Base-by-base conservation (phyloP, 805 yeast species). In the Phaffomyces antillensis region DNA sequence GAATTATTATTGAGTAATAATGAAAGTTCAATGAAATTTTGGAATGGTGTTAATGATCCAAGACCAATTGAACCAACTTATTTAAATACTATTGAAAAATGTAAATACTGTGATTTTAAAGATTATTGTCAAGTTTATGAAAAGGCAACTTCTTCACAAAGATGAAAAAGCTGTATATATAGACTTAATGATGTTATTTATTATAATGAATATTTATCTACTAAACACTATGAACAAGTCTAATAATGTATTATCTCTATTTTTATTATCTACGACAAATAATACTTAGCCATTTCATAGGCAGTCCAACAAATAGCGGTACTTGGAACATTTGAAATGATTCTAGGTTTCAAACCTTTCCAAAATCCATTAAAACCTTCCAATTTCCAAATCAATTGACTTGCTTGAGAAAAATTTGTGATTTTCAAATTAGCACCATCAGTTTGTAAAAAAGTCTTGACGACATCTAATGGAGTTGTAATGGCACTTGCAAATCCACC, bases 261-360 rank as follows among this genome's bases (percentile, higher is more conserved):
- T 6, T 28, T 5, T 12, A 26, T 26, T 26, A 20, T 28, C 30
- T 28, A 28, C 10, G 44, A 50, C 41, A 68, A 50, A 45, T 66
- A 64, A 51, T 65, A 67, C 47, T 91, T 91, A 37, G 96, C 97
- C 95, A 89, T 89, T 64, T 91, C 99, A 65, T 91, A 91, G 23
- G 96, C 88, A 2, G 98, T 91, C 98, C 98, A 91, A 55, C 95
- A 83, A 49, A 91, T 88, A 17, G 98, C 98, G 12, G 98, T 91
- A 40, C 93, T 81, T 18, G 99, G 99, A 61, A 91, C 89, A 64
- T 89, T 89, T 53, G 90, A 83, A 25, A 91, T 81, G 41, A 93
- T 81, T 64, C 99, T 79, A 37, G 99, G 97, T 60, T 81, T 80
- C 56, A 86, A 70, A 23, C 99, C 99, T 53, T 95, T 75, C 58